Evolutionary conservation across 331 rosid genomes (phyloP).

Genomic region (Phaseolus coccineus): DNA sequence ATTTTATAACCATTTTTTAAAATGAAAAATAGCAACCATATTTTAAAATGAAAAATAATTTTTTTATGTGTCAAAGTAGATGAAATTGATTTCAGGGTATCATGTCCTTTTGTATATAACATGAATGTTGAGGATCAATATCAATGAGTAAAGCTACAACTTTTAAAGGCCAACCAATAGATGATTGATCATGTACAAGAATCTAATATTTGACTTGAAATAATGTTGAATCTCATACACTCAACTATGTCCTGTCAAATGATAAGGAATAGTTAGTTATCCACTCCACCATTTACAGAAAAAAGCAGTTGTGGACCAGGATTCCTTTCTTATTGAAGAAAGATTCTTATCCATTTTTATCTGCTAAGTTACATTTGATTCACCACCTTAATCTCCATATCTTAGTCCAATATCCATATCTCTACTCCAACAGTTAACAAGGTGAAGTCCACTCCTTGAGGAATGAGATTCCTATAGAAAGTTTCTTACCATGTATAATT

Average conservation of each 20-base stretch:
- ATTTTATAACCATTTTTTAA: no score
- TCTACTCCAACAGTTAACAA: background rate
- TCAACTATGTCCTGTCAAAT: slow-evolving; percentile 21
- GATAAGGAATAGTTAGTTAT: slow-evolving; percentile 16
- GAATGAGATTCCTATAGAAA: slow-evolving; percentile 35
- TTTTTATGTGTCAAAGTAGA: no score
- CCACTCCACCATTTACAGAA: slow-evolving; percentile 12
- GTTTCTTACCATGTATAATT: background rate
- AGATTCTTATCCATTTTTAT: slow-evolving; percentile 9
- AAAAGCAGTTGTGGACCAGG: slow-evolving; percentile 14
- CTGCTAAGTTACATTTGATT: slow-evolving; percentile 7
- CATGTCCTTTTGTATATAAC: background rate
- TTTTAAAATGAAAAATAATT: no score
- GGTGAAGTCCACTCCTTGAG: slow-evolving; percentile 13
- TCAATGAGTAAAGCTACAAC: background rate
- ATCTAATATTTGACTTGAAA: slow-evolving; percentile 40
- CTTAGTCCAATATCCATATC: background rate
- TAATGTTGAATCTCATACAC: slow-evolving; percentile 16
- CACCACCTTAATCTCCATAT: background rate
- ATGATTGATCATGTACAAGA: slow-evolving; percentile 28
- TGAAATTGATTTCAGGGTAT: no score
- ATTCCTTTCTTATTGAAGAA: slow-evolving; percentile 18
- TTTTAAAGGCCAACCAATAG: background rate
- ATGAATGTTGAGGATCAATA: background rate
- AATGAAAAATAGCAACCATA: no score